These are phyloP conservation scores for Fusarium drepaniforme DNA, from an alignment of 2,329 filamentous ascomycete species.

Conservation along the genomic window DNA sequence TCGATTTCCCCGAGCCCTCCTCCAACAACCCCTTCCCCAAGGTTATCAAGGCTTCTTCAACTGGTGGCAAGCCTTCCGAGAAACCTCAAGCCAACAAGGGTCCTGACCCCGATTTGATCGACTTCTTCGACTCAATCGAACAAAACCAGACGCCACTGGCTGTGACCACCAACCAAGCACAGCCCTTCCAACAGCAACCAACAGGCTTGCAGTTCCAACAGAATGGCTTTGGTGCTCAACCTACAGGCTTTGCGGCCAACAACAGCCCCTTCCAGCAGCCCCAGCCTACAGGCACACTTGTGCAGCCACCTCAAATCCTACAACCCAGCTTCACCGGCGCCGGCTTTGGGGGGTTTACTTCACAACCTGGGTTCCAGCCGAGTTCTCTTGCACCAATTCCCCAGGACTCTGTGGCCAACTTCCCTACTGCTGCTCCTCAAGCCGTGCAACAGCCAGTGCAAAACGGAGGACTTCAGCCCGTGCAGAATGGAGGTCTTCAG, in stretches of 20 bases:
- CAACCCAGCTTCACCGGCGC: slow-evolving; percentile 73
- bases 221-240: slow-evolving; percentile 48
- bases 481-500: slow-evolving; percentile 37
- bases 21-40: slow-evolving; percentile 59
- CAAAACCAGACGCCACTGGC: slow-evolving; percentile 83
- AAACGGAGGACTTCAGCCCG: slow-evolving; percentile 37
- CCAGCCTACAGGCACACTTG: slow-evolving; percentile 41
- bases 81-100: slow-evolving; percentile 69
- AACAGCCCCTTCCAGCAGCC: slow-evolving; percentile 54
- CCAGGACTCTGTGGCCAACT: slow-evolving; percentile 60
- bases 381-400: slow-evolving; percentile 67
- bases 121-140: slow-evolving; percentile 95
- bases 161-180: slow-evolving; percentile 52
- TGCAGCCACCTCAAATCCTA: slow-evolving; percentile 53
- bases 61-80: slow-evolving; percentile 46
- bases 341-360: slow-evolving; percentile 86
- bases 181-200: slow-evolving; percentile 49
- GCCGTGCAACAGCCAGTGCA: slow-evolving; percentile 36
- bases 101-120: slow-evolving; percentile 84
- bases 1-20: slow-evolving; percentile 53
- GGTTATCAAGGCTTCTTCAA: slow-evolving; percentile 42
- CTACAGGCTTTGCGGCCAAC: slow-evolving; percentile 45
- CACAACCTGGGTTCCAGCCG: slow-evolving; percentile 67
- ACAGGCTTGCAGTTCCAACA: slow-evolving; percentile 42
- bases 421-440: slow-evolving; percentile 49